Base-by-base conservation (phyloP, 148 eudicot species). In the Chenopodium suecicum region DNA sequence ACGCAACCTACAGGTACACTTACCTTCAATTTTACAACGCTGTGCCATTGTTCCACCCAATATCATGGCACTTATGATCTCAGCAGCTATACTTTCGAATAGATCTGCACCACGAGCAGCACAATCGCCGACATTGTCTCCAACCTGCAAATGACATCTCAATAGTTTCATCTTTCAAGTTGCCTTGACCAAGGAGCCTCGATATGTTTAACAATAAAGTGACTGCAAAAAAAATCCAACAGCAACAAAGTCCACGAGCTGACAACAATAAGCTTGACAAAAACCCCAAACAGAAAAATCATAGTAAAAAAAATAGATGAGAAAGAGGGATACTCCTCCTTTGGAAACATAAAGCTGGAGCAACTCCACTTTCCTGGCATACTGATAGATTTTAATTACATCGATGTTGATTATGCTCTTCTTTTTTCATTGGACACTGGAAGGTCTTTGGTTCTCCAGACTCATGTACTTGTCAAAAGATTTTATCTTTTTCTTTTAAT, bases 51-150 rank as follows among this genome's bases (percentile, higher is more conserved):
- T 88, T 79, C 97, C 99, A 75, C 99, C 99, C 75, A 96, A 91
- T 80, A 96, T 96, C 99, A 96, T 96, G 63, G 99, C 99, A 89
- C 99, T 96, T 31, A 94, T 96, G 48, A 96, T 96, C 88, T 96
- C 99, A 41, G 99, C 99, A 73, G 99, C 99, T 82, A 96, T 96
- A 88, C 99, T 96, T 92, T 96, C 99, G 74, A 96, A 96, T 37
- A 96, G 91, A 89, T 96, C 99, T 78, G 99, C 99, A 78, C 99
- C 99, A 82, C 99, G 94, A 62, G 99, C 99, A 48, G 99, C 99
- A 90, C 98, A 96, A 80, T 96, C 99, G 83, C 99, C 99, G 31
- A 96, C 99, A 91, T 96, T 96, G 87, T 96, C 99, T 81, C 99
- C 99, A 73, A 96, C 99, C 99, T 96, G 85, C 20, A 88, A 70